A percentile compares a stretch with the other conserved stretches of the same genome.
Conservation (phyloP, 2,329 filamentous ascomycete species). For the Arthroderma sp. region DNA sequence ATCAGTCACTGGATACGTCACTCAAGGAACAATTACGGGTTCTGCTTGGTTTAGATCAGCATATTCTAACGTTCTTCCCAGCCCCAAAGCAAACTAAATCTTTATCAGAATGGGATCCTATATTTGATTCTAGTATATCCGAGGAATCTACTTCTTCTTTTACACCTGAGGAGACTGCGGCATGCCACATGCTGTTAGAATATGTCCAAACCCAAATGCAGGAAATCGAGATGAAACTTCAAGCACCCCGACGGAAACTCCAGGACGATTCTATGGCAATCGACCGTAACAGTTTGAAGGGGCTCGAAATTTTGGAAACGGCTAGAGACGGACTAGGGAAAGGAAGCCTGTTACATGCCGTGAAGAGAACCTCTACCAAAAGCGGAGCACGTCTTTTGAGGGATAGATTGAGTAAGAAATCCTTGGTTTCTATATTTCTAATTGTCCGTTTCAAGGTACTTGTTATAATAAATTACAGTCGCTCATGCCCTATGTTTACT, state of each 20-base stretch:
- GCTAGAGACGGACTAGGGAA: conserved; percentile 64
- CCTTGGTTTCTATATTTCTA: not conserved
- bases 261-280: conserved; percentile 72
- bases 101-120: conserved; percentile 55
- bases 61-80: conserved; percentile 60
- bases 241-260: conserved; percentile 64
- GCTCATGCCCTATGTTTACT: conserved; percentile 7
- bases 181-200: conserved; percentile 67
- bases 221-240: conserved; percentile 65
- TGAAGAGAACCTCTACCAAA: conserved; percentile 80
- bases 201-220: conserved; percentile 72
- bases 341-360: conserved; percentile 80
- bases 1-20: conserved; percentile 47
- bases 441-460: not conserved
- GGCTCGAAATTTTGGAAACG: conserved; percentile 78
- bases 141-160: conserved; percentile 44
- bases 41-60: conserved; percentile 60
- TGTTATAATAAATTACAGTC: not conserved
- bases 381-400: conserved; percentile 75
- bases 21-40: conserved; percentile 49
- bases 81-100: conserved; percentile 31
- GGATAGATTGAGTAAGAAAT: conserved; percentile 57
- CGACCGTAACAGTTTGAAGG: conserved; percentile 80
- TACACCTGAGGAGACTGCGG: conserved; percentile 54
- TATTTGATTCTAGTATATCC: conserved; percentile 63